phyloP scores from a whole-genome alignment of 2,329 filamentous ascomycete genomes.

The Ophiognomonia clavigignenti-juglandacearum region DNA sequence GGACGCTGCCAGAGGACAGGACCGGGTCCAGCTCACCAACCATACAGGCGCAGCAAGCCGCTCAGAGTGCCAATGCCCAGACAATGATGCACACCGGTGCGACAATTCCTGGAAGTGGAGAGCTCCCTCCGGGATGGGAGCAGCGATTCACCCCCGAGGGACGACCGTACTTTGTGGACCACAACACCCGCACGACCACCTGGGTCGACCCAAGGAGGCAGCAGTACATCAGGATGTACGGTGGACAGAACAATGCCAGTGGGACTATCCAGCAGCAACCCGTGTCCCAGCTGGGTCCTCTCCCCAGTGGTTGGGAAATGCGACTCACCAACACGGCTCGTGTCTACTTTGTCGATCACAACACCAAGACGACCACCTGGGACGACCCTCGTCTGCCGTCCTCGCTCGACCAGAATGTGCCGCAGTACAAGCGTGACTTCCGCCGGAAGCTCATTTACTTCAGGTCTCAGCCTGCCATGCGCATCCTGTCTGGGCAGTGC shows the following conservation, averaged over 20 bases:
- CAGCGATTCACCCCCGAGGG: constrained; percentile 94
- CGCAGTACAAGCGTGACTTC: constrained; percentile 99
- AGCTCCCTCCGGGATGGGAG: constrained; percentile 94
- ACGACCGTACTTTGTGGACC: constrained; percentile 93
- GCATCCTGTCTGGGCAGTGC: constrained; percentile 92
- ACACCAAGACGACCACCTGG: constrained; percentile 99
- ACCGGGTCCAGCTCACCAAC: constrained; percentile 91
- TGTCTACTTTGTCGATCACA: constrained; percentile 99
- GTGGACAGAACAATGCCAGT: constrained; percentile 76
- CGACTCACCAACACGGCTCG: constrained; percentile 94
- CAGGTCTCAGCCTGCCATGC: constrained; percentile 92
- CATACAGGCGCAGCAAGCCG: constrained; percentile 49
- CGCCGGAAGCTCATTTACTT: constrained; percentile 98
- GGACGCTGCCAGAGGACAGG: constrained; percentile 90
- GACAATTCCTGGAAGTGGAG: constrained; percentile 89
- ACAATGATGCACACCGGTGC: constrained; percentile 94
- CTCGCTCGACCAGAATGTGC: constrained; percentile 94
- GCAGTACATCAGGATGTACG: constrained; percentile 98
- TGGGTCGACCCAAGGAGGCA: constrained; percentile 97
- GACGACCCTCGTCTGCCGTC: constrained; percentile 94
- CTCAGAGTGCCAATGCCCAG: constrained; percentile 49
- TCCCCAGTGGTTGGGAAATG: constrained; percentile 99
- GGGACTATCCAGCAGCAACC: constrained; percentile 95
- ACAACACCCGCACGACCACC: constrained; percentile 95
- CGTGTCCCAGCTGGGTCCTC: constrained; percentile 88